Percentiles rank a stretch among this genome's conserved stretches.
phyloP scores from a whole-genome alignment of 306 rosid species.

The Echinosophora koreensis region DNA sequence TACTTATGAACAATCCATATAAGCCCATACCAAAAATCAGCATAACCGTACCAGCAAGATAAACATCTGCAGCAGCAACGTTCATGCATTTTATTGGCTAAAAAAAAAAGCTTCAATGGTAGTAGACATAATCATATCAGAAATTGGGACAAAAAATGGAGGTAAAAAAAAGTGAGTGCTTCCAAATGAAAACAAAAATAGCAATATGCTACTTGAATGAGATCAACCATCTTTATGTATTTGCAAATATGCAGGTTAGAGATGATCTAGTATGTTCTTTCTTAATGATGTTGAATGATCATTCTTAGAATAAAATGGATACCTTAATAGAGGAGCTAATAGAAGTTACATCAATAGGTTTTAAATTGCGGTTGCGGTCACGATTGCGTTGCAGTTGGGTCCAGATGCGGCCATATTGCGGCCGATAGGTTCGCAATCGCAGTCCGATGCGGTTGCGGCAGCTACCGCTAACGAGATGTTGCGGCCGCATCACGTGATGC shows the following conservation, averaged over 20 bases:
- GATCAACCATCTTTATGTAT: not conserved
- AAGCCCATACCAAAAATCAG: slow-evolving; percentile 95
- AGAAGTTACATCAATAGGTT: not conserved
- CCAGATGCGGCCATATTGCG: too few relatives aligned
- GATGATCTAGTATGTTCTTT: slow-evolving; percentile 8
- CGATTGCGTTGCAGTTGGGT: too few relatives aligned
- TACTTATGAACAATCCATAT: slow-evolving; percentile 88
- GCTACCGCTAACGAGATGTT: too few relatives aligned
- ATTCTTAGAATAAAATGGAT: not conserved
- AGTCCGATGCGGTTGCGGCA: too few relatives aligned
- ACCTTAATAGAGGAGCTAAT: slow-evolving; percentile 1
- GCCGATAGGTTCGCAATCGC: too few relatives aligned
- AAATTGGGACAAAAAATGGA: slow-evolving; percentile 5
- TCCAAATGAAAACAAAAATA: slow-evolving; percentile 10
- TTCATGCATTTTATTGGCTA: slow-evolving; percentile 34
- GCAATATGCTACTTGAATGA: slow-evolving; percentile 14
- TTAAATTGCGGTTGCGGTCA: too few relatives aligned
- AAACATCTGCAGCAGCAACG: slow-evolving; percentile 78
- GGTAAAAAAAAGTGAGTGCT: slow-evolving; percentile 21
- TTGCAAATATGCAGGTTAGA: not conserved
- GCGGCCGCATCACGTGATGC: too few relatives aligned
- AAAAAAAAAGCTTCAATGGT: slow-evolving; percentile 1
- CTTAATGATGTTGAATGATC: not conserved
- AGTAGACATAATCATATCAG: not conserved
- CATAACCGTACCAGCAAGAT: slow-evolving; percentile 99